Evolutionary conservation across 2,329 filamentous ascomycete genomes (phyloP).

Genomic region (Aspergillus sp.): DNA sequence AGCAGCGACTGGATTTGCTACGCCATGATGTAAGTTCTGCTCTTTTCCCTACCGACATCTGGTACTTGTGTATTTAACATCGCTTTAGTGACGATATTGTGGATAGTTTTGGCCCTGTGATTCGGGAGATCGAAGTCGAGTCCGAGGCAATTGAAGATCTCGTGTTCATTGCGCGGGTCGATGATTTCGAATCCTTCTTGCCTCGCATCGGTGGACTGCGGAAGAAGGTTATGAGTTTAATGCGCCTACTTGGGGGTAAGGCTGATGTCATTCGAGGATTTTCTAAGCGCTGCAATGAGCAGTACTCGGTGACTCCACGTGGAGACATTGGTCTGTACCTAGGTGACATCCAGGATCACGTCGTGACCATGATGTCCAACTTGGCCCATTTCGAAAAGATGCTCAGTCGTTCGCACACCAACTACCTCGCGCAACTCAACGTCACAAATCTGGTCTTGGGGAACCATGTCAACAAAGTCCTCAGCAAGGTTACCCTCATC

Average conservation of each 20-base stretch:
- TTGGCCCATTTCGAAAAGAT: constrained; percentile 96
- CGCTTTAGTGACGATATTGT: constrained; percentile 78
- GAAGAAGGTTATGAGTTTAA: constrained; percentile 89
- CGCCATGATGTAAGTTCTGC: constrained; percentile 70
- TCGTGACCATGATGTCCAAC: constrained; percentile 98
- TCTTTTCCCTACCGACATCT: background rate
- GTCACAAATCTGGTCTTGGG: constrained; percentile 87
- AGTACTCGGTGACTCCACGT: constrained; percentile 88
- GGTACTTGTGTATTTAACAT: constrained; percentile 4
- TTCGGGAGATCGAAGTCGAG: constrained; percentile 77
- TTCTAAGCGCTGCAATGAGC: constrained; percentile 97
- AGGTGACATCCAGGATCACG: constrained; percentile 97
- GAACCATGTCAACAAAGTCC: constrained; percentile 77
- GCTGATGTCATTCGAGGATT: constrained; percentile 98
- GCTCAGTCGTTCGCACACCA: constrained; percentile 85
- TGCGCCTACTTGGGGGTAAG: constrained; percentile 90
- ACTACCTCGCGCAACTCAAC: constrained; percentile 89
- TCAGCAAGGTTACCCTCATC: constrained; percentile 91
- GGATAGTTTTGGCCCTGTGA: constrained; percentile 86
- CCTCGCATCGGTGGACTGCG: constrained; percentile 82
- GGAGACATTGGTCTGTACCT: constrained; percentile 96
- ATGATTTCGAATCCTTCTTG: constrained; percentile 82
- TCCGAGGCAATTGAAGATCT: constrained; percentile 92
- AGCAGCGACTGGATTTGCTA: constrained; percentile 99
- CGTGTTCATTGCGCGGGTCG: constrained; percentile 83